A percentile compares a stretch with the other conserved stretches of the same genome.
These are phyloP conservation scores for Starmerella potacharoeniae DNA, from an alignment of 805 yeast species.

Conservation along the genomic window DNA sequence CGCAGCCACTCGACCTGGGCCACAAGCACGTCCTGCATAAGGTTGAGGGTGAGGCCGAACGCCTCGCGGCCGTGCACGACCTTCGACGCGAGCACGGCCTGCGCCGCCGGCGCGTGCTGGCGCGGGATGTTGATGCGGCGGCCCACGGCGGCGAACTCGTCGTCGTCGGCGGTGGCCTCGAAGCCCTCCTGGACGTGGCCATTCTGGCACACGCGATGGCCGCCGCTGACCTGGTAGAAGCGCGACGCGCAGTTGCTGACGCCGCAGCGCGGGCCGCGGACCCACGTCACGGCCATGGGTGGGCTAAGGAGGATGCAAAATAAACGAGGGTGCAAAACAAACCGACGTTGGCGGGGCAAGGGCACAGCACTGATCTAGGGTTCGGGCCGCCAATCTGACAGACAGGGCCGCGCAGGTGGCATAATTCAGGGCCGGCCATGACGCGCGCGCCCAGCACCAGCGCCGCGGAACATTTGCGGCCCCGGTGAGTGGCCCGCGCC, in stretches of 20 bases:
- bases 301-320: neutral
- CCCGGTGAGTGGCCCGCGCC: no score
- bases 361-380: neutral
- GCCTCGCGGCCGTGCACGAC: constrained; percentile 11
- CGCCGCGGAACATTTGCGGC: no score
- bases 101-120: neutral
- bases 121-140: constrained; percentile 17
- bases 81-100: neutral
- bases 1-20: constrained; percentile 10
- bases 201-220: constrained; percentile 71
- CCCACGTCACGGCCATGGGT: constrained; percentile 31
- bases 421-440: no score
- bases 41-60: neutral
- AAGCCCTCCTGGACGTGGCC: constrained; percentile 85
- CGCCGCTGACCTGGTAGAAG: constrained; percentile 61
- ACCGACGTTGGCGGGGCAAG: neutral
- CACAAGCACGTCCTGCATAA: constrained; percentile 12
- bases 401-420: neutral
- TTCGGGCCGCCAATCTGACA: neutral
- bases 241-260: constrained; percentile 77
- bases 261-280: constrained; percentile 77
- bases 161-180: constrained; percentile 41
- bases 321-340: neutral
- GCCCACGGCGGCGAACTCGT: constrained; percentile 28
- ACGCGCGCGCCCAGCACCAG: no score